Base-by-base conservation (phyloP, 2,329 filamentous ascomycete species). In the Arthrobotrys entomopaga region DNA sequence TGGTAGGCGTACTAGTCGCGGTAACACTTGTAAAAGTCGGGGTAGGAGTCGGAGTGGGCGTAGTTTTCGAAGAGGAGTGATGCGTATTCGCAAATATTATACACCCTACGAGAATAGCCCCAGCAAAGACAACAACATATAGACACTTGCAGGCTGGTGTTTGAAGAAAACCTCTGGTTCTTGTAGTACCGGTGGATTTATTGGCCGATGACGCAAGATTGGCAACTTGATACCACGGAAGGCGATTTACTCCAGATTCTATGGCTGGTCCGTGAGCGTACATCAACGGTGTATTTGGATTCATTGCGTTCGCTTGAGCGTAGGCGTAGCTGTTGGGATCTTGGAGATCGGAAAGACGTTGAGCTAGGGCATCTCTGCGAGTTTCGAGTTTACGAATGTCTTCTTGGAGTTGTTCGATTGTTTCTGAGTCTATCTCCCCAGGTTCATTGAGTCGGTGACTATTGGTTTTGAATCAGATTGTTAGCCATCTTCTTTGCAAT, bases 241-340 rank as follows among this genome's bases (percentile, higher is more conserved):
- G 15, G n/a, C 10, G 34, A 5, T 34, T 34, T 10, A 43, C 5
- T 8, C 19, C 11, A 13, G 40, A 38, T 24, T 48, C 56, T 7
- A 46, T 11, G 3, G 20, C 38, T 43, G 49, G 19, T 11, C 42
- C 53, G 19, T 57, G 53, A 13, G 46, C 50, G 42, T 70, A 52
- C 42, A 53, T 58, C 10, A 64, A 46, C 13, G 50, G 53, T 10
- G 67, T 54, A 24, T 52, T 56, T 2, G 66, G 59, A 29, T 71
- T 43, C 40, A 43, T 43, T 13, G 40, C 40, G 11, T 43, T 15
- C 13, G 58, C 38, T 13, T 60, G 67, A 5, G 54, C 40, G 24
- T 60, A 72, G 1, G 67, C 67, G n/a, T 56, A 54, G 3, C 60
- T 60, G 24, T 52, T 56, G 1, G 67, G 60, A 34, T 72, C 43